These are phyloP conservation scores for Psilocybe cubensis DNA, from an alignment of 768 basidiomycete genomes.

Conservation along the genomic window DNA sequence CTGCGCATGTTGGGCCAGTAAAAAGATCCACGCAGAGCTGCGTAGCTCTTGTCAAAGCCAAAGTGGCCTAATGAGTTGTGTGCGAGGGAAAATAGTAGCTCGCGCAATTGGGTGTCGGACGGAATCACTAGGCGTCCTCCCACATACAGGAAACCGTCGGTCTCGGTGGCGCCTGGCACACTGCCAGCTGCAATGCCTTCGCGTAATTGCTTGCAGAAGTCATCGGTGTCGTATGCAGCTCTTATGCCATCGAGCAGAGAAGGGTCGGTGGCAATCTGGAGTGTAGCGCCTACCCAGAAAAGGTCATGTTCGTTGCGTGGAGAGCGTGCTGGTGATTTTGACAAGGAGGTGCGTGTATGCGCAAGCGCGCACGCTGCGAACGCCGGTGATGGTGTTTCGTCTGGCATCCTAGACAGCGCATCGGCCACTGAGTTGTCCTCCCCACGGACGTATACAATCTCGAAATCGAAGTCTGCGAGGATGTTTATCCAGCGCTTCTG, in stretches of 20 bases:
- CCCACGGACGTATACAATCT: slow-evolving; percentile 37
- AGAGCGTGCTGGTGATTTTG: not conserved
- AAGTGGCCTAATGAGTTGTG: slow-evolving; percentile 38
- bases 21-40: slow-evolving; percentile 20
- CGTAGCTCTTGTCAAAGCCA: slow-evolving; percentile 36
- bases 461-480: slow-evolving; percentile 37
- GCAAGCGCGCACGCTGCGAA: slow-evolving; percentile 3
- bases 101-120: slow-evolving; percentile 18
- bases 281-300: not conserved
- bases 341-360: not conserved
- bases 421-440: slow-evolving; percentile 38
- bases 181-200: not conserved
- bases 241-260: not conserved
- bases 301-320: not conserved
- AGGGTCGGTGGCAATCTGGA: not conserved
- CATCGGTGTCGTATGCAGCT: not conserved
- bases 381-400: not conserved
- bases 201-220: not conserved
- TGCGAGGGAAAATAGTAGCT: slow-evolving; percentile 26
- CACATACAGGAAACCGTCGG: slow-evolving; percentile 25
- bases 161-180: not conserved
- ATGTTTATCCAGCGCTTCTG: slow-evolving; percentile 37
- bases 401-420: slow-evolving; percentile 33
- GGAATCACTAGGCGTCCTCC: slow-evolving; percentile 27
- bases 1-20: slow-evolving; percentile 41